Conservation (phyloP, 2,329 filamentous ascomycete species). For the Fusarium newnesense region DNA sequence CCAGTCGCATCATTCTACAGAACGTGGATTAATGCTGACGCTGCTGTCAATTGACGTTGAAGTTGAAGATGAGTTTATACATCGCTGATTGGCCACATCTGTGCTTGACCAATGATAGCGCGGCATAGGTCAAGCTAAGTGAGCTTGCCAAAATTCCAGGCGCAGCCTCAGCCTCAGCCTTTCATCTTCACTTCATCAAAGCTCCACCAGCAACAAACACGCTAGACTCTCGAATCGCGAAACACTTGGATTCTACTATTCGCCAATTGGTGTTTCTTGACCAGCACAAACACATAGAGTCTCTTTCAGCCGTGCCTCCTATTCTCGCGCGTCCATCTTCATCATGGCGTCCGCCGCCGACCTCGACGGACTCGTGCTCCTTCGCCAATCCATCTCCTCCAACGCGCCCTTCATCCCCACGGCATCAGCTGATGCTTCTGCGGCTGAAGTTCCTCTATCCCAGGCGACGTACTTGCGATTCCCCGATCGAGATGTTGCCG, state of each 20-base stretch:
- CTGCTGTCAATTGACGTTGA: not conserved
- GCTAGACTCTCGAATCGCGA: not conserved
- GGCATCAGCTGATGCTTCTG: conserved; percentile 72
- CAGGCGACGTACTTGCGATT: conserved; percentile 84
- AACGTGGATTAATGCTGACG: not conserved
- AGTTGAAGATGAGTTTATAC: not conserved
- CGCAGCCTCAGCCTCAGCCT: conserved; percentile 44
- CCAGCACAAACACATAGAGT: not conserved
- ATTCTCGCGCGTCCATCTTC: conserved; percentile 23
- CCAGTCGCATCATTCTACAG: not conserved
- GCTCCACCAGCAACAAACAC: conserved; percentile 6
- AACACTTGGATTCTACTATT: not conserved
- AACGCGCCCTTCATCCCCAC: conserved; percentile 77
- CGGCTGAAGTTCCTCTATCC: conserved; percentile 72
- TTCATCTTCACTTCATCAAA: conserved; percentile 33
- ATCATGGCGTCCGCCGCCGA: conserved; percentile 67
- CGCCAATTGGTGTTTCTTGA: not conserved
- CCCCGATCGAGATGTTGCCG: conserved; percentile 67
- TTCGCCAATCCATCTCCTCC: conserved; percentile 84
- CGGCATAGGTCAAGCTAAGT: conserved; percentile 19
- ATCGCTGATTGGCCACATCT: conserved; percentile 34
- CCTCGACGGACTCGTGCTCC: conserved; percentile 82
- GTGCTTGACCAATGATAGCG: conserved; percentile 8
- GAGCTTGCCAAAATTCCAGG: conserved; percentile 38
- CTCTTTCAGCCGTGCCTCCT: not conserved